Percentiles rank a stretch among this genome's conserved stretches.
phyloP scores from a whole-genome alignment of 2,329 filamentous ascomycete species.

The Sporothrix pseudoabietina region DNA sequence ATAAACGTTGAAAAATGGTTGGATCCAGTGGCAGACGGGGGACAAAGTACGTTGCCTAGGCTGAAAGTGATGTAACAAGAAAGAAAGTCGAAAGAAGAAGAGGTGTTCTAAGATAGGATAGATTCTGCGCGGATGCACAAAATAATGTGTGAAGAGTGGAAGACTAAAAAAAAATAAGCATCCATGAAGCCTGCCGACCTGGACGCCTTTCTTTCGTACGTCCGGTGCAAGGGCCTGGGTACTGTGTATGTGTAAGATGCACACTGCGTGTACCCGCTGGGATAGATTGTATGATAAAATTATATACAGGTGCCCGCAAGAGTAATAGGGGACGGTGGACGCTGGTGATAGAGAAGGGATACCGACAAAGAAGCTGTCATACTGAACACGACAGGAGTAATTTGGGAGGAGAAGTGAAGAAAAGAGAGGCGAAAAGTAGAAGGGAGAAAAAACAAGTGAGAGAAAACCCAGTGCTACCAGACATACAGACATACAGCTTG shows the following conservation, averaged over 20 bases:
- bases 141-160: background rate
- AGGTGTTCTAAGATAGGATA: background rate
- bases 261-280: slow-evolving; percentile 25
- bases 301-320: background rate
- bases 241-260: slow-evolving; percentile 10
- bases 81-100: background rate
- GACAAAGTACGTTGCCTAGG: background rate
- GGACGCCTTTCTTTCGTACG: slow-evolving; percentile 16
- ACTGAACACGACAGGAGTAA: background rate
- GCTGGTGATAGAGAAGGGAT: background rate
- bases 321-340: background rate
- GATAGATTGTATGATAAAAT: slow-evolving; percentile 10
- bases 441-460: background rate
- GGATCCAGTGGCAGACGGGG: background rate
- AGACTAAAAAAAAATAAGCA: background rate
- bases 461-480: background rate
- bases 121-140: background rate
- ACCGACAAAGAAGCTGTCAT: background rate
- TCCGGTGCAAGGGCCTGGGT: slow-evolving; percentile 12
- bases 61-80: background rate
- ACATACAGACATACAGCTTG: background rate
- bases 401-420: background rate
- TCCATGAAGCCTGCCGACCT: background rate
- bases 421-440: too few species aligned
- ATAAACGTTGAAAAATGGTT: slow-evolving; percentile 15